A percentile compares a stretch with the other conserved stretches of the same genome.
These are phyloP conservation scores for Russula compacta DNA, from an alignment of 768 basidiomycete species.

Conservation along the genomic window DNA sequence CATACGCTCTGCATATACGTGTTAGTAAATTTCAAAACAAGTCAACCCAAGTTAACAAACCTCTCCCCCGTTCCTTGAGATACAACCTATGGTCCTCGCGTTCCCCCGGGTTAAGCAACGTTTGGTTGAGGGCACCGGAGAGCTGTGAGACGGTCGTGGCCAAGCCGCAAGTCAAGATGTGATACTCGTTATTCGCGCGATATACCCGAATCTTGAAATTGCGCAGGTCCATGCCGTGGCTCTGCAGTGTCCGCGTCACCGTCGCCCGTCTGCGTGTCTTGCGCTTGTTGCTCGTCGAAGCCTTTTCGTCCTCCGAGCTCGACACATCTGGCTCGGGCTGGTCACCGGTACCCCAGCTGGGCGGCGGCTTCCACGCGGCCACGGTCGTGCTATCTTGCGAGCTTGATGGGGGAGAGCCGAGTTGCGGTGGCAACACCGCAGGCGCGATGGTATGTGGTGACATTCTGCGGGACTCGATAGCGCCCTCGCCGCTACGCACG, in stretches of 20 bases:
- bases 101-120: constrained; percentile 41
- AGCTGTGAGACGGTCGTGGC: constrained; percentile 62
- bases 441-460: constrained; percentile 11
- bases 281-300: constrained; percentile 19
- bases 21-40: neutral
- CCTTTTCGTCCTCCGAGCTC: constrained; percentile 34
- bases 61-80: constrained; percentile 66
- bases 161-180: constrained; percentile 56
- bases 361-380: constrained; percentile 53
- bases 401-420: constrained; percentile 14
- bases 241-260: neutral
- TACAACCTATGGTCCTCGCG: constrained; percentile 60
- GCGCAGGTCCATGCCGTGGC: neutral
- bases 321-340: constrained; percentile 35
- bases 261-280: constrained; percentile 18
- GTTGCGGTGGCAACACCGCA: constrained; percentile 13
- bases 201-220: constrained; percentile 66
- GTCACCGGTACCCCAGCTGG: constrained; percentile 62
- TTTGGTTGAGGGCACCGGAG: constrained; percentile 49
- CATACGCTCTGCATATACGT: constrained; percentile 55
- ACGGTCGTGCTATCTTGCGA: constrained; percentile 9
- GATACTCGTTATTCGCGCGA: constrained; percentile 60
- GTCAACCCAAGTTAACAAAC: constrained; percentile 31
- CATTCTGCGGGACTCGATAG: constrained; percentile 6
- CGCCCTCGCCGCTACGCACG: constrained; percentile 11